phyloP scores from a whole-genome alignment of 140 eudicot species.

The Eryngium alpinum region DNA sequence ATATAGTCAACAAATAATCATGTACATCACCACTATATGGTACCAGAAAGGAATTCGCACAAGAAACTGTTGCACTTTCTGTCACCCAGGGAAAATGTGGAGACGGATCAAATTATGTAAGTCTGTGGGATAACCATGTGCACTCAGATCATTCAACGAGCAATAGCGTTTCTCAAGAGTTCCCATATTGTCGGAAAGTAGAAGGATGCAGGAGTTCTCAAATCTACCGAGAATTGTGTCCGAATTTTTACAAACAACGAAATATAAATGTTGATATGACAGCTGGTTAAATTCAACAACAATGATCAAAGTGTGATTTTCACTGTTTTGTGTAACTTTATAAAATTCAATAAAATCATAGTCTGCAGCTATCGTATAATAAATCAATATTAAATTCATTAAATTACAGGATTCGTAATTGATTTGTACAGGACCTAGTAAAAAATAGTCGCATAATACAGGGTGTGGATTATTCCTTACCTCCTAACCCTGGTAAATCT shows the following conservation, averaged over 20 bases:
- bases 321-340: too few species aligned
- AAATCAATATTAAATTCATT: too few species aligned
- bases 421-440: too few species aligned
- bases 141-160: conserved; percentile 45
- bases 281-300: too few species aligned
- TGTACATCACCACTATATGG: conserved; percentile 8
- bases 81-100: conserved; percentile 6
- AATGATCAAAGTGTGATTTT: too few species aligned
- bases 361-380: too few species aligned
- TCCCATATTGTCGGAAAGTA: conserved; percentile 24
- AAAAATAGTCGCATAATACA: too few species aligned
- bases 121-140: conserved; percentile 42
- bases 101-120: conserved; percentile 32
- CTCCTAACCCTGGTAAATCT: too few species aligned
- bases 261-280: too few species aligned
- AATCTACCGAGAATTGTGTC: conserved; percentile 16
- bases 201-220: conserved; percentile 6
- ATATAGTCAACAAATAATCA: conserved; percentile 23
- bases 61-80: conserved; percentile 25
- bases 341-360: too few species aligned
- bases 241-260: conserved; percentile 5
- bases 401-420: too few species aligned
- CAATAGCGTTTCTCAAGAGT: conserved; percentile 38
- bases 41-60: conserved; percentile 3
- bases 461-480: too few species aligned